Base-by-base conservation (phyloP, 345 rosid species). In the Dovyalis caffra region DNA sequence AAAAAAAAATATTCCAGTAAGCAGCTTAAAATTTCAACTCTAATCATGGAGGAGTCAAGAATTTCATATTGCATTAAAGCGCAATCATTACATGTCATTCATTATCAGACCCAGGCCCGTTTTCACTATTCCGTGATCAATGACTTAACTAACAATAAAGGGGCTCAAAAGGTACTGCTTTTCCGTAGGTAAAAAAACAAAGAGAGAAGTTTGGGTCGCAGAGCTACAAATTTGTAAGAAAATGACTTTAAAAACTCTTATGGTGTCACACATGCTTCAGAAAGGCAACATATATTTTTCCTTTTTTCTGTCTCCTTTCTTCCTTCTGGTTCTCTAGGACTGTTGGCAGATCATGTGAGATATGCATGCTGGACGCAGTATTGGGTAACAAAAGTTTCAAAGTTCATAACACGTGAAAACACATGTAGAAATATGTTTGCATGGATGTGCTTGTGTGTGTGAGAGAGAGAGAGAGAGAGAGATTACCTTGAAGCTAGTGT, bases 401-500 rank as follows among this genome's bases (percentile, higher is more conserved):
- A 26, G 38, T 49, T 25, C 40, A 38, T 14, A 38, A 70, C 26
- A 5, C 40, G 43, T 25, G 61, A 35, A 74, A 11, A 34, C 25
- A 47, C 9, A 71, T 33, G 21, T 18, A 9, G 15, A 53, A 5
- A 23, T 21, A 57, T 70, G n/a, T 25, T 21, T 34, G 21, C 32
- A 71, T 1, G 72, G 43, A 72, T 62, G n/a, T n/a, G n/a, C n/a
- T n/a, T n/a, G n/a, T n/a, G n/a, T n/a, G n/a, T n/a, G n/a, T n/a
- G n/a, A n/a, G n/a, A n/a, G n/a, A n/a, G n/a, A n/a, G n/a, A n/a
- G 66, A 71, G 74, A 72, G 61, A 71, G 64, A 68, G 67, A 74
- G 32, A 25, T 53, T 76, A 95, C 99, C 98, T 95, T 76, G 98
- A 91, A 74, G 88, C 82, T 23, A 83, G 71, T 16, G 96, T 89